Evolutionary conservation across 2,329 filamentous ascomycete species (phyloP), one percentile per base, ranked within the genome.

Genomic region (Pseudonectria foliicola): DNA sequence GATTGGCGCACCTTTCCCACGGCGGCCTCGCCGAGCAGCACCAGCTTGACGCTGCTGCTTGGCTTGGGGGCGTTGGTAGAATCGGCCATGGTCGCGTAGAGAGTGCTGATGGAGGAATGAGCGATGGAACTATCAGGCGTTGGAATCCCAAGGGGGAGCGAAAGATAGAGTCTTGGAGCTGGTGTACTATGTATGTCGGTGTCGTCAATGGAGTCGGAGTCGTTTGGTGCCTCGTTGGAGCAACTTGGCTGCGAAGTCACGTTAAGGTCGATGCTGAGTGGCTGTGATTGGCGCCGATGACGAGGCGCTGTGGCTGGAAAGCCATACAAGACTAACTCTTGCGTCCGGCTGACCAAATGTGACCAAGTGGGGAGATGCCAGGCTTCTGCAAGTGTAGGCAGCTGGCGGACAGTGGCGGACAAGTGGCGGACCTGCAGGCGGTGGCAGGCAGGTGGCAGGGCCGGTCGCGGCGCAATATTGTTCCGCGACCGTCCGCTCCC

Each of bases 21-120:
- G 42, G 92, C 92, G 45, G 92, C 92, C 70, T 98, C 92, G 50
- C 92, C 92, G 39, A 98, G 81, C 59, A 98, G 77, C 48, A 98
- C 92, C 52, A 98, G 83, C 82, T 98, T 98, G 63, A 98, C 92
- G 70, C 92, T 98, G 80, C 89, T 96, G 74, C 89, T 96, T 44
- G 92, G 92, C 71, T 96, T 98, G 42, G 87, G 84, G 59, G 75
- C 71, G 51, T 76, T 77, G 59, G 53, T 52, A 38, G 78, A 70
- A 44, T 66, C 63, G 41, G 63, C 59, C 63, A 66, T 66, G 26
- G 33, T 53, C 29, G 44, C 39, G 39, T 39, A 34, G 38, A 28
- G 33, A 29, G 40, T 38, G 41, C 39, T 43, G 37, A 46, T 39
- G 37, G 38, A 35, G 34, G 15, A 24, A 13, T 29, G 28, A 25